phyloP scores from a whole-genome alignment of 2,329 filamentous ascomycete genomes.

The Colletotrichum tofieldiae region DNA sequence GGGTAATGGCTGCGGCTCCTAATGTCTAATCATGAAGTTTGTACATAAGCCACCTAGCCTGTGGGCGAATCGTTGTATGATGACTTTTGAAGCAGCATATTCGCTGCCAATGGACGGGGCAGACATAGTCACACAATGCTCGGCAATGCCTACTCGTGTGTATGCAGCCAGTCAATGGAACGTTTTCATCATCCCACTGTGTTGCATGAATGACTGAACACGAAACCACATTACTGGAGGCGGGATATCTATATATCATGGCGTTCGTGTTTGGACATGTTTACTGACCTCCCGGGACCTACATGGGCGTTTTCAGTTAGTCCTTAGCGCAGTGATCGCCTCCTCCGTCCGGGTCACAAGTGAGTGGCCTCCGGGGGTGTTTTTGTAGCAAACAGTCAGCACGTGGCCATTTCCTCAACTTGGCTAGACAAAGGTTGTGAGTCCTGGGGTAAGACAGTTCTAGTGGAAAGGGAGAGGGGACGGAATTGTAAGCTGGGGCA shows the following conservation, averaged over 20 bases:
- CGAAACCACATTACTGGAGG: neutral
- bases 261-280: too few relatives aligned
- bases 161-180: neutral
- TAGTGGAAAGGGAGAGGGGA: neutral
- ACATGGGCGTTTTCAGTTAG: too few relatives aligned
- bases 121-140: neutral
- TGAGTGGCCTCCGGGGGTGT: too few relatives aligned
- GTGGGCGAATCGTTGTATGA: neutral
- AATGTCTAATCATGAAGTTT: neutral
- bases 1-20: neutral
- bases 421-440: neutral
- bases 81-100: too few relatives aligned
- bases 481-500: neutral
- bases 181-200: neutral
- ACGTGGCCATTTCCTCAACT: neutral
- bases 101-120: neutral
- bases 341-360: too few relatives aligned
- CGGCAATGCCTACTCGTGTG: too few relatives aligned
- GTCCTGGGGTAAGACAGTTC: neutral
- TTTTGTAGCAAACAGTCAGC: too few relatives aligned
- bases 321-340: too few relatives aligned
- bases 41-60: neutral
- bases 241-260: too few relatives aligned
- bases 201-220: neutral
- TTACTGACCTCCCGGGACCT: too few relatives aligned